Conservation (phyloP, 2,329 filamentous ascomycete species). For the Aureobasidium uvarum region DNA sequence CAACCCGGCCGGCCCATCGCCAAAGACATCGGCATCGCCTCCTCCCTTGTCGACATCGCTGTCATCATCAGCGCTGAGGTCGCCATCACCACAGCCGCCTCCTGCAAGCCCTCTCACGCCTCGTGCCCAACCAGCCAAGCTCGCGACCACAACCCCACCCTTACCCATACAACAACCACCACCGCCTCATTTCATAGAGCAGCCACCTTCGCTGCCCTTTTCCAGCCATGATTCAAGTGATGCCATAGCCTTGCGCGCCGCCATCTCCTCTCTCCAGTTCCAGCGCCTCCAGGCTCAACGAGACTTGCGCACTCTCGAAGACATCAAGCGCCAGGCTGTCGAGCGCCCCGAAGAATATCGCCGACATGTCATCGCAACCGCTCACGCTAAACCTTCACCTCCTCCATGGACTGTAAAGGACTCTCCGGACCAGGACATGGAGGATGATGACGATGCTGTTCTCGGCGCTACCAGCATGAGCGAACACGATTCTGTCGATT, state of each 20-base stretch:
- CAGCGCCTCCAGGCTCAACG: conserved; percentile 74
- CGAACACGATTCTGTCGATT: neutral
- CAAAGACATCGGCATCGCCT: conserved; percentile 24
- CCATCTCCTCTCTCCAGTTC: conserved; percentile 81
- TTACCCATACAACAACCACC: conserved; percentile 22
- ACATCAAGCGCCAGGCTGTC: conserved; percentile 68
- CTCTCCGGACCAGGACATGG: conserved; percentile 31
- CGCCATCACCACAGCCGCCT: conserved; percentile 28
- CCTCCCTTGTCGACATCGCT: conserved; percentile 5
- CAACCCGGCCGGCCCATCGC: conserved; percentile 31
- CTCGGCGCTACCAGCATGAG: conserved; percentile 29
- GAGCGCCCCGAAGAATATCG: conserved; percentile 70
- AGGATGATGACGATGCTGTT: conserved; percentile 32
- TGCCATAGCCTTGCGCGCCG: conserved; percentile 79
- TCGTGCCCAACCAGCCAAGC: conserved; percentile 7
- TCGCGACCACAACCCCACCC: conserved; percentile 1
- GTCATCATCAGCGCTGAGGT: conserved; percentile 12
- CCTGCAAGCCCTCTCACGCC: conserved; percentile 30
- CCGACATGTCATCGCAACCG: conserved; percentile 54
- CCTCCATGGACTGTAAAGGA: conserved; percentile 37
- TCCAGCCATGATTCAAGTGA: conserved; percentile 67
- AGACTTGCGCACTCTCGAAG: conserved; percentile 69
- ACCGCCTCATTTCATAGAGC: conserved; percentile 41
- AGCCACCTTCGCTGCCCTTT: conserved; percentile 48
- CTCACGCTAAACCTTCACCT: conserved; percentile 11